Conservation (phyloP, 352 stramenopile genomes). For the Phytophthora cryptogea region DNA sequence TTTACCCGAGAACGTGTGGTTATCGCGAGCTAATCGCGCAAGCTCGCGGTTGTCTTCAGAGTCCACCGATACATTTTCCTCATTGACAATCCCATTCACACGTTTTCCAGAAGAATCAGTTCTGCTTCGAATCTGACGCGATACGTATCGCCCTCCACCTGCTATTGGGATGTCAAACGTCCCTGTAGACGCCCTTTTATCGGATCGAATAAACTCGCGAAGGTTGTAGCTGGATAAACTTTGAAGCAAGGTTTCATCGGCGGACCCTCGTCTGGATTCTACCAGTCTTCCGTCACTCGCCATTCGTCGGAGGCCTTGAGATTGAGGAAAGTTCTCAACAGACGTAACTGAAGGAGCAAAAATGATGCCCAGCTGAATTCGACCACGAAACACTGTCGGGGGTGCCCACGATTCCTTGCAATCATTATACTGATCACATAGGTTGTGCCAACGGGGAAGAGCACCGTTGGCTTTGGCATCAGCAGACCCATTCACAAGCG, state of each 20-base stretch:
- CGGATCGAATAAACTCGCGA: constrained; percentile 53
- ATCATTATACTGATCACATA: constrained; percentile 89
- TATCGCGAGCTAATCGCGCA: constrained; percentile 49
- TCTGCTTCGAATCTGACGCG: constrained; percentile 34
- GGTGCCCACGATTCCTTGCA: constrained; percentile 86
- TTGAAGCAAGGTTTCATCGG: constrained; percentile 57
- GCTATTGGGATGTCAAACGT: constrained; percentile 30
- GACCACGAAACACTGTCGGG: constrained; percentile 79
- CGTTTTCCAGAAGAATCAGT: constrained; percentile 24
- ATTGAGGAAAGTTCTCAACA: constrained; percentile 50
- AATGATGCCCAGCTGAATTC: constrained; percentile 79
- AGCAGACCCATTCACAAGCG: constrained; percentile 75
- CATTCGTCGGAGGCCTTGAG: constrained; percentile 49
- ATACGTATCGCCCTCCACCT: constrained; percentile 34
- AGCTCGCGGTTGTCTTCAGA: constrained; percentile 41
- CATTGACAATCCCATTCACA: constrained; percentile 9
- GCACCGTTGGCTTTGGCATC: constrained; percentile 84
- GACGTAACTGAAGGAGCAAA: constrained; percentile 72
- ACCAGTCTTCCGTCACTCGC: constrained; percentile 35
- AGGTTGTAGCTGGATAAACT: constrained; percentile 64
- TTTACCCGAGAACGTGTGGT: constrained; percentile 72
- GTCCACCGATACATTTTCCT: constrained; percentile 10
- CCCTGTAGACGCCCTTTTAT: constrained; percentile 35
- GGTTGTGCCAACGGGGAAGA: constrained; percentile 80
- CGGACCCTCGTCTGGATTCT: constrained; percentile 34